Percentiles rank a stretch among this genome's conserved stretches.
phyloP scores from a whole-genome alignment of 805 yeast species.

The Starmerella davenportii region DNA sequence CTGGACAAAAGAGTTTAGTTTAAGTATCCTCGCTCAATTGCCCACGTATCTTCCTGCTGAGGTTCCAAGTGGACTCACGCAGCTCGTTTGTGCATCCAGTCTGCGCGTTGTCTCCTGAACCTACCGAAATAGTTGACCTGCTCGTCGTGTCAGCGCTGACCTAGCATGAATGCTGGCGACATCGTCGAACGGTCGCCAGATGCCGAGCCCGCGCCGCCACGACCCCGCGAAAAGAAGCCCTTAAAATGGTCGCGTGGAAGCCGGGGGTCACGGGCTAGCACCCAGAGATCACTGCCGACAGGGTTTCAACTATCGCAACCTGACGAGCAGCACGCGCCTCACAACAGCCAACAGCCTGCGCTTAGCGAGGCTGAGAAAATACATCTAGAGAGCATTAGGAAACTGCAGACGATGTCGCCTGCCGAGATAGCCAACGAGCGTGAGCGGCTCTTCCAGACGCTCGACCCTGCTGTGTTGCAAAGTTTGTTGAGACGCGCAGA shows the following conservation, averaged over 20 bases:
- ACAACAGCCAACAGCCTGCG: neutral
- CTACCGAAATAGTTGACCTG: too few species aligned
- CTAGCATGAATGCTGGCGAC: conserved; percentile 6
- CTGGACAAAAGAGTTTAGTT: too few species aligned
- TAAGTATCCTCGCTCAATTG: too few species aligned
- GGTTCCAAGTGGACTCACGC: too few species aligned
- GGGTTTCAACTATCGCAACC: too few species aligned
- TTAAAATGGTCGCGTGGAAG: neutral
- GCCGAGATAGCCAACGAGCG: conserved; percentile 48
- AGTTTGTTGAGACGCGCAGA: conserved; percentile 27
- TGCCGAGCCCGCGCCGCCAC: conserved; percentile 7
- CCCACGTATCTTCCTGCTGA: too few species aligned
- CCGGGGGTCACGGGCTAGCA: too few species aligned
- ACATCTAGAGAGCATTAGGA: conserved; percentile 54
- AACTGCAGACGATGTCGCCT: conserved; percentile 41
- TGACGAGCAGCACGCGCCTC: too few species aligned
- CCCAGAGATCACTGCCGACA: too few species aligned
- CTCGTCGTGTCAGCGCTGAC: too few species aligned
- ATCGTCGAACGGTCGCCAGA: conserved; percentile 16
- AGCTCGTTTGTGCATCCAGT: too few species aligned
- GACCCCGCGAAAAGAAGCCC: neutral
- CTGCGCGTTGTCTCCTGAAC: too few species aligned
- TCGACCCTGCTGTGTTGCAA: conserved; percentile 53
- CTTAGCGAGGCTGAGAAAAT: conserved; percentile 47
- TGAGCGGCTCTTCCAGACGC: conserved; percentile 43